Conservation (phyloP, 352 stramenopile species). For the Discostella stelligera region DNA sequence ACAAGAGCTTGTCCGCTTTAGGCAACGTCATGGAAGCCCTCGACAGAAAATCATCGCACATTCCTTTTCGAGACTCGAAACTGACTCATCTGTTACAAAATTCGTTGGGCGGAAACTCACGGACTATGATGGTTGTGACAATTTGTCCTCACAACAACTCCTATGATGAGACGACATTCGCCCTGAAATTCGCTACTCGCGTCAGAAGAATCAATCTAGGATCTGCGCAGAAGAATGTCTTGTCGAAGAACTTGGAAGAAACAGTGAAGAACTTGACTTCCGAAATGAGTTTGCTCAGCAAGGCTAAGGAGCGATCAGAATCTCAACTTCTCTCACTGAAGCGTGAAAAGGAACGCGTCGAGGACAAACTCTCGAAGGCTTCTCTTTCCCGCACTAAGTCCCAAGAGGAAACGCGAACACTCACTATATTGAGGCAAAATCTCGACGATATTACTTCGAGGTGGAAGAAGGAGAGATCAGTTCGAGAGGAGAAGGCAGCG, state of each 20-base stretch:
- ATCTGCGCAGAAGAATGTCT: slow-evolving; percentile 85
- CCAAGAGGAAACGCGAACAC: slow-evolving; percentile 82
- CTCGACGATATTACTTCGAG: slow-evolving; percentile 74
- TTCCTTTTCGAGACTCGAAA: slow-evolving; percentile 96
- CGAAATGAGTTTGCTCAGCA: slow-evolving; percentile 87
- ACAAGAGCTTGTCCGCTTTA: slow-evolving; percentile 96
- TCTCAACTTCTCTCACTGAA: slow-evolving; percentile 88
- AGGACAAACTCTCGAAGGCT: slow-evolving; percentile 86
- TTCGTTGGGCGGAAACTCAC: slow-evolving; percentile 82
- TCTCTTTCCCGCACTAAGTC: slow-evolving; percentile 85
- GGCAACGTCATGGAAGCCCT: slow-evolving; percentile 94
- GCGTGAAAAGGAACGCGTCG: slow-evolving; percentile 89
- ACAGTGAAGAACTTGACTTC: slow-evolving; percentile 92
- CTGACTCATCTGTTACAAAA: slow-evolving; percentile 94
- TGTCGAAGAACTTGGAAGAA: slow-evolving; percentile 90
- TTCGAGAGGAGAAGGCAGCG: slow-evolving; percentile 64
- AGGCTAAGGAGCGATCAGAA: slow-evolving; percentile 89
- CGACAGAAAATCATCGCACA: slow-evolving; percentile 79
- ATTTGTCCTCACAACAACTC: slow-evolving; percentile 72
- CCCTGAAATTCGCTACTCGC: slow-evolving; percentile 83
- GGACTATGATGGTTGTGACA: slow-evolving; percentile 86
- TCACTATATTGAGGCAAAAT: slow-evolving; percentile 75
- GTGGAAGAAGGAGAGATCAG: slow-evolving; percentile 80
- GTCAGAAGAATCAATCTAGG: slow-evolving; percentile 84
- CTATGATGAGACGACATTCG: slow-evolving; percentile 82